Evolutionary conservation across 768 basidiomycete genomes (phyloP), one percentile per base, ranked within the genome.

Genomic region (Lactarius akahatsu): DNA sequence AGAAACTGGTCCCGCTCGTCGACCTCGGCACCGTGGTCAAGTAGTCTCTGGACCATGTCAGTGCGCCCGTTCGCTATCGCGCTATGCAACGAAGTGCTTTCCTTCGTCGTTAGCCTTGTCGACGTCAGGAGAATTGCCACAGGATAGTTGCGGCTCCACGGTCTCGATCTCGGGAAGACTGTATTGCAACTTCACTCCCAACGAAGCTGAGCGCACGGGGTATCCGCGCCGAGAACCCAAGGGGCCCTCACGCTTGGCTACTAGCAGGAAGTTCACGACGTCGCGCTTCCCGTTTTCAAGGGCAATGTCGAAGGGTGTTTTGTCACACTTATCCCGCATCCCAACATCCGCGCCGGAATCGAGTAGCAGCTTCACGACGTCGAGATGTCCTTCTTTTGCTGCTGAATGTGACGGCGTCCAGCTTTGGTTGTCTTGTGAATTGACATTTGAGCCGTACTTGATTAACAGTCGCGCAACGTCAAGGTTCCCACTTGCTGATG

Each of bases 321-420:
- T 16, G 10, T 30, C 55, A 20, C 30, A 10, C 16, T 11, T 18
- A 34, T 34, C 10, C 9, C 20, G 55, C 9, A 28, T 40, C 15
- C 23, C 28, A 23, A 26, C 3, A 20, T 58, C 23, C 13, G 38
- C 57, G 20, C 57, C 57, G 15, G 30, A 34, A 23, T 58, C 55
- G 3, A 56, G 16, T 20, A 56, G 32, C 3, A 56, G 55, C 55
- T 56, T 56, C 30, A 56, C 55, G 11, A 34, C 55, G 3, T 32
- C 28, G 55, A 56, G 55, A n/a, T 56, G 55, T 9, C 55, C 55
- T 10, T 16, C 34, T 3, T 10, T 3, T 56, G 55, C 32, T 4
- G 55, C 55, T 34, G 55, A 18, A n/a, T 56, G 55, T 11, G 32
- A 56, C 30, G 55, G 55, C 10, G 55, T 56, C 55, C 55, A 32